phyloP scores from a whole-genome alignment of 2,329 filamentous ascomycete genomes.

The Paraphoma chrysanthemicola region DNA sequence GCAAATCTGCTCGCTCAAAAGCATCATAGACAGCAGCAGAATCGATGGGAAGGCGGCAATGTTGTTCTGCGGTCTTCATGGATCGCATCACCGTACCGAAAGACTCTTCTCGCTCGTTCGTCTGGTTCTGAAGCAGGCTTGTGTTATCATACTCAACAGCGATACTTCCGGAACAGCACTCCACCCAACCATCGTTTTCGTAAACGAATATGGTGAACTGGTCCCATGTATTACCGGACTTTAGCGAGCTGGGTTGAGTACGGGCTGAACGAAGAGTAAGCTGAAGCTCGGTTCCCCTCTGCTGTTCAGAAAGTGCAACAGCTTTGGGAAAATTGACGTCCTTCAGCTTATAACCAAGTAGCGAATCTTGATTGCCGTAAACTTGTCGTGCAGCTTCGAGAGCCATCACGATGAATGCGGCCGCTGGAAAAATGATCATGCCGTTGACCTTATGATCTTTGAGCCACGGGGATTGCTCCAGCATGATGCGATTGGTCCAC shows the following conservation, averaged over 20 bases:
- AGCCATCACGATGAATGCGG: conserved; percentile 33
- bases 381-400: conserved; percentile 30
- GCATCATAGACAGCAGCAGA: conserved; percentile 14
- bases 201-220: conserved; percentile 15
- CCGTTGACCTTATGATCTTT: conserved; percentile 27
- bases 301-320: conserved; percentile 1
- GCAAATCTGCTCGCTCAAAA: conserved; percentile 12
- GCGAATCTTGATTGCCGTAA: not conserved
- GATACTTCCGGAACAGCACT: conserved; percentile 28
- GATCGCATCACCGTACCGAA: not conserved
- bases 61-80: not conserved
- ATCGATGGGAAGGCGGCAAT: conserved; percentile 4
- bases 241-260: not conserved
- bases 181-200: conserved; percentile 26
- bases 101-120: not conserved
- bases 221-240: conserved; percentile 1
- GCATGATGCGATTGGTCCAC: conserved; percentile 24
- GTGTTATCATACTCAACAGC: conserved; percentile 9
- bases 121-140: not conserved
- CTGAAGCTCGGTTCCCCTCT: conserved; percentile 17
- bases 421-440: conserved; percentile 30
- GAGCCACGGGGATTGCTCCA: conserved; percentile 29
- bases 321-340: conserved; percentile 11
- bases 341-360: conserved; percentile 10
- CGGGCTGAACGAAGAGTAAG: conserved; percentile 10